These are phyloP conservation scores for Boletus pseudo-olivaceus DNA, from an alignment of 768 basidiomycete species.

Conservation along the genomic window DNA sequence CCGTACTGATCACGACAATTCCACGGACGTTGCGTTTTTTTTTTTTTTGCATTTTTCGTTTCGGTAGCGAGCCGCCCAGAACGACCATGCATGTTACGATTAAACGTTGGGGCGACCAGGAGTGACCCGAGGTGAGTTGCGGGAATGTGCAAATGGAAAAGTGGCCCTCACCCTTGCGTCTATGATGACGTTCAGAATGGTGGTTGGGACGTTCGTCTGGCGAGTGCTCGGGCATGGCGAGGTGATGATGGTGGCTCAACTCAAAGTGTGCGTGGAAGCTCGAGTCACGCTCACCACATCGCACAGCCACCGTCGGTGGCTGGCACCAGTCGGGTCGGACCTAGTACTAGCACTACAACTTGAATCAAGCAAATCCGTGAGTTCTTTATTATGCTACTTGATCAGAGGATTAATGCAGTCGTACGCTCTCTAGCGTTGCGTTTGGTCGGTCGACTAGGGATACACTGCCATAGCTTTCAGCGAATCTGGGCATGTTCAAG, in stretches of 20 bases:
- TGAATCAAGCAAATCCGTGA: neutral
- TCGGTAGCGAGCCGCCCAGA: slow-evolving; percentile 14
- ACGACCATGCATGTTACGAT: slow-evolving; percentile 6
- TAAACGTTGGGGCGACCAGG: slow-evolving; percentile 23
- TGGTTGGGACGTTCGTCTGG: slow-evolving; percentile 7
- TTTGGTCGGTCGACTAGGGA: neutral
- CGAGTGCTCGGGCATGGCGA: slow-evolving; percentile 12
- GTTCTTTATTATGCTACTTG: neutral
- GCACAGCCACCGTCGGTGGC: neutral
- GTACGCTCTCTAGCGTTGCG: neutral
- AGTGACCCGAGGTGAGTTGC: slow-evolving; percentile 23
- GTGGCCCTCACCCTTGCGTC: slow-evolving; percentile 25
- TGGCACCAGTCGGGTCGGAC: no score
- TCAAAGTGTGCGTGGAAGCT: neutral
- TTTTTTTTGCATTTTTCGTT: neutral
- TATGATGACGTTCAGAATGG: slow-evolving; percentile 8
- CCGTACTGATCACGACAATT: slow-evolving; percentile 12
- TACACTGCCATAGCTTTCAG: neutral
- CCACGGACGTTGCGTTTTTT: neutral
- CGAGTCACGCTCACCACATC: neutral
- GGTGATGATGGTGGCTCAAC: neutral
- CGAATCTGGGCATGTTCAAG: neutral
- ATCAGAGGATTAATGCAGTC: neutral
- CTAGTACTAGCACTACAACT: no score
- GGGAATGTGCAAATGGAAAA: neutral